A percentile compares a stretch with the other conserved stretches of the same genome.
These are phyloP conservation scores for Trichosanthes truncata DNA, from an alignment of 306 rosid species.

Conservation along the genomic window DNA sequence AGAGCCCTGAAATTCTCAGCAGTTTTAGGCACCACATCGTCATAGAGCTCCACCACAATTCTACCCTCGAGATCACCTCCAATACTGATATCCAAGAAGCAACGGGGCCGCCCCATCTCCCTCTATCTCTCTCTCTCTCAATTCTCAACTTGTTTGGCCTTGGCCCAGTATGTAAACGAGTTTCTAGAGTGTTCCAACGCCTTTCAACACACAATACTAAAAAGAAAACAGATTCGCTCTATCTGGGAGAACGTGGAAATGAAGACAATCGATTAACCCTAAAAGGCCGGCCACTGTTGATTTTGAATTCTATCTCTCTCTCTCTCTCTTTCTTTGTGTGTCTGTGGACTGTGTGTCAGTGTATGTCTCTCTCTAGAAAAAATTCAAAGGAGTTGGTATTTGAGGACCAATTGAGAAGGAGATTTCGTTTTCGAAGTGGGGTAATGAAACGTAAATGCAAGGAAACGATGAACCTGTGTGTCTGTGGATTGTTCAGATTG, in stretches of 20 bases:
- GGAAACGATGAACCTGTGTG: background rate
- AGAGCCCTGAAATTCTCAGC: slow-evolving; percentile 81
- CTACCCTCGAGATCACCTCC: slow-evolving; percentile 88
- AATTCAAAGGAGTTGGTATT: background rate
- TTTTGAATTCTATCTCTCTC: background rate
- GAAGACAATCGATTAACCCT: slow-evolving; percentile 6
- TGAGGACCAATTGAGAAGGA: background rate
- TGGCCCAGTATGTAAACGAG: background rate
- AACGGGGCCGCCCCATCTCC: slow-evolving; percentile 45
- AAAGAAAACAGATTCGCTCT: background rate
- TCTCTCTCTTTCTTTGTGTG: background rate
- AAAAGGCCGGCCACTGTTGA: background rate
- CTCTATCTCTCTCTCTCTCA: background rate
- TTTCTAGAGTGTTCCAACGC: background rate
- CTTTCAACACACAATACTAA: background rate
- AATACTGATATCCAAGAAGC: slow-evolving; percentile 69
- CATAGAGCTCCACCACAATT: slow-evolving; percentile 60
- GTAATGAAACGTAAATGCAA: background rate
- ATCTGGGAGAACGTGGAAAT: background rate
- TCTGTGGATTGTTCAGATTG: background rate
- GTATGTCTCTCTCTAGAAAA: background rate
- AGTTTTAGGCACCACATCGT: slow-evolving; percentile 70
- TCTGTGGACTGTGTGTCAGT: background rate
- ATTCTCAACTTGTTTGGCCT: background rate
- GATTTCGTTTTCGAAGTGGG: background rate